Evolutionary conservation across 257 asterid species (phyloP).

Genomic region (Jaltomata sinuosa): DNA sequence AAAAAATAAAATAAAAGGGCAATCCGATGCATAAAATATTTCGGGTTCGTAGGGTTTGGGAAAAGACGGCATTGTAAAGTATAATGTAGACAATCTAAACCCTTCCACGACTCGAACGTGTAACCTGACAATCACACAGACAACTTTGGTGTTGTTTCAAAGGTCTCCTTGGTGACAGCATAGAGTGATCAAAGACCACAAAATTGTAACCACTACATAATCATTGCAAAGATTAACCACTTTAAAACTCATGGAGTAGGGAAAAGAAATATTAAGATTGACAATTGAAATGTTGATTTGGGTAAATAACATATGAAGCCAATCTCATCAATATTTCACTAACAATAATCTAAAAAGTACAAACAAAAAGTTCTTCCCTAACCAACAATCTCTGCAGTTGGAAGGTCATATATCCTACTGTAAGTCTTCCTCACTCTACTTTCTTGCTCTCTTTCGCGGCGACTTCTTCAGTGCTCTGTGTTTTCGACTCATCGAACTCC

Average conservation of each 20-base stretch:
- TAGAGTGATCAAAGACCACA: background rate
- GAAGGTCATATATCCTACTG: background rate
- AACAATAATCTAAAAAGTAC: background rate
- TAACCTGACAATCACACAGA: too few relatives aligned
- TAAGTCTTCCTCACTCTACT: slow-evolving; percentile 24
- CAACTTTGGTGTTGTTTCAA: too few relatives aligned
- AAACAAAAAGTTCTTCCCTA: background rate
- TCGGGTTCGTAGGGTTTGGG: too few relatives aligned
- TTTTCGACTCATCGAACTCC: slow-evolving; percentile 75
- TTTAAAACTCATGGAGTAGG: background rate
- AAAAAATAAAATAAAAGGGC: too few relatives aligned
- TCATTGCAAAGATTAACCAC: background rate
- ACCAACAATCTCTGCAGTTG: background rate
- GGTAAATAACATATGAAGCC: background rate
- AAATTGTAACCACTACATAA: background rate
- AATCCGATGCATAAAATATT: too few relatives aligned
- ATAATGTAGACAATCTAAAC: too few relatives aligned
- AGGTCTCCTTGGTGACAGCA: too few relatives aligned
- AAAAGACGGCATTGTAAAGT: too few relatives aligned
- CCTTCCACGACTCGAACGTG: too few relatives aligned
- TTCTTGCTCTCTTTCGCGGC: slow-evolving; percentile 38
- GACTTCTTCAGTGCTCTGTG: slow-evolving; percentile 24
- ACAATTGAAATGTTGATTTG: background rate
- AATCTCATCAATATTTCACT: background rate
- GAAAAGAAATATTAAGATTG: background rate